Base-by-base conservation (phyloP, 2,329 filamentous ascomycete species). In the Fusarium secorum region DNA sequence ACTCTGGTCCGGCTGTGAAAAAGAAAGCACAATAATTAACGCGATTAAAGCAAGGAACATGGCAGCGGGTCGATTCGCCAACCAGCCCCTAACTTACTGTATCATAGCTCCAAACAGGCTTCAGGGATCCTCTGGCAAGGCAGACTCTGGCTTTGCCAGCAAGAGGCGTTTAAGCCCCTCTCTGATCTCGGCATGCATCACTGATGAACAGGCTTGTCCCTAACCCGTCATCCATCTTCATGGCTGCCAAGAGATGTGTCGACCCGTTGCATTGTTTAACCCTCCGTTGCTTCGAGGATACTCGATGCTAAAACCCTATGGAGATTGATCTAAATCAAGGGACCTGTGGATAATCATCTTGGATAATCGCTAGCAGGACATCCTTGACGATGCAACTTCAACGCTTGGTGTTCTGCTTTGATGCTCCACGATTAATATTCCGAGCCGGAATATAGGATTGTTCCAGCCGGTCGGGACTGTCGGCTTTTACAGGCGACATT, bases 241-340 rank as follows among this genome's bases (percentile, higher is more conserved):
- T 39, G 30, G 38, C 57, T 22, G 53, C 63, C 51, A 71, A 71
- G 49, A 68, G 44, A 64, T 68, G 51, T 55, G 35, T 59, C 32
- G 42, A 60, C 33, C 42, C 28, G 33, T 55, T 66, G 56, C 46
- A 66, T 46, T 61, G 36, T 49, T 41, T 38, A 48, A 28, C 48
- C 41, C 36, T 32, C 56, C 26, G 53, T 45, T 33, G 33, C 30
- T 17, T 51, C 35, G 24, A 45, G 33, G 41, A 45, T 49, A 38
- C 45, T 39, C 44, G 46, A 64, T 48, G 52, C 22, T 18, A 11
- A 59, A 62, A 41, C 46, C 55, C 62, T 45, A n/a, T 56, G 60
- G 60, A 59, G 51, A 56, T 38, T 48, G 24, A 20, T 30, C 33
- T 24, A 36, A 30, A 30, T 32, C 60, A 62, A 52, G 64, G 64